Percentiles rank a stretch among this genome's conserved stretches.
Evolutionary conservation across 306 rosid species (phyloP).

Genomic region (Glycine soja): DNA sequence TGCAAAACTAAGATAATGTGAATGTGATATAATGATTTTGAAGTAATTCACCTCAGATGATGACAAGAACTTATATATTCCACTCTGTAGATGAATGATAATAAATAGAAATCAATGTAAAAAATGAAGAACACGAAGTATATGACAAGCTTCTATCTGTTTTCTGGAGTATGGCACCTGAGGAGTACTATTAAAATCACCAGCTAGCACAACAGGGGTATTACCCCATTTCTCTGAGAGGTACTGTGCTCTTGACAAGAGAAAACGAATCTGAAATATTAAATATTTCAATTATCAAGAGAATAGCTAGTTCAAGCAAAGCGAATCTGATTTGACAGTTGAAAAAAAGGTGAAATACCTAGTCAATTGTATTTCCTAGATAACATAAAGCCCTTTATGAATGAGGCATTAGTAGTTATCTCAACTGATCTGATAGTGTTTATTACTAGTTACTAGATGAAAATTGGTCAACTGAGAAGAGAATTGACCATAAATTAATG

Average conservation of each 20-base stretch:
- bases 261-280: conserved; percentile 69
- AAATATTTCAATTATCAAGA: conserved; percentile 39
- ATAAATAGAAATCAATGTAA: conserved; percentile 29
- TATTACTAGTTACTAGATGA: conserved; percentile 16
- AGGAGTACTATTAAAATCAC: conserved; percentile 90
- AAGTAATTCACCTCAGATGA: conserved; percentile 75
- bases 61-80: conserved; percentile 85
- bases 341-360: conserved; percentile 22
- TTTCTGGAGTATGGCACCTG: conserved; percentile 60
- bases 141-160: conserved; percentile 28
- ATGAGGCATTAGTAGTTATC: conserved; percentile 25
- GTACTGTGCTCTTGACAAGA: conserved; percentile 68
- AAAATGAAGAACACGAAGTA: conserved; percentile 28
- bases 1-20: conserved; percentile 38
- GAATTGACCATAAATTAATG: neutral
- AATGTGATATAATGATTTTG: conserved; percentile 34
- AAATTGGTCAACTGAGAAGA: conserved; percentile 26
- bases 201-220: conserved; percentile 80
- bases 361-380: conserved; percentile 22
- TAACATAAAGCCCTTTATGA: neutral
- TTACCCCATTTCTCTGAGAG: conserved; percentile 85
- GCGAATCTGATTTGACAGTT: conserved; percentile 7
- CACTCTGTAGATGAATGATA: conserved; percentile 70
- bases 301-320: conserved; percentile 21
- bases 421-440: conserved; percentile 16